Base-by-base conservation (phyloP, 2,329 filamentous ascomycete species). In the Podosphaera fusca region DNA sequence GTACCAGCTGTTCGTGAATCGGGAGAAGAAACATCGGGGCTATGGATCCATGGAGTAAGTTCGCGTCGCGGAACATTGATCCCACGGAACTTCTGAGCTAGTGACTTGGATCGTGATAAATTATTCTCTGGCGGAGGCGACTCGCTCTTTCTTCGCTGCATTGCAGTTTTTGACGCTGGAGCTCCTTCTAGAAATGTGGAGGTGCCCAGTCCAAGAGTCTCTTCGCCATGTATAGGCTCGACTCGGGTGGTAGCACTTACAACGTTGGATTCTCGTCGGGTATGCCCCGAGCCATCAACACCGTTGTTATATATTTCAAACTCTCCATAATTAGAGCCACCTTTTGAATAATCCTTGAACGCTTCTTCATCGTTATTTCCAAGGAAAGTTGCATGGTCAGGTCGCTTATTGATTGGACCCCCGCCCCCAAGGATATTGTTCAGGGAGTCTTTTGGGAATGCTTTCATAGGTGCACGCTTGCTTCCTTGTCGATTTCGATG, bases 181-280 rank as follows among this genome's bases (percentile, higher is more conserved):
- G 92, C 85, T 40, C 92, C 92, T 65, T 98, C 92, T 30, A 98
- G 72, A 74, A 96, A 96, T 1, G 92, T 98, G 38, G 88, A 94
- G 1, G 89, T 95, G 56, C 92, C 92, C 6, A 98, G 72, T 8
- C 92, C 92, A 60, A 86, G 73, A 2, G 80, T 83, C 70, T 94
- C 82, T 57, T 89, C 81, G 21, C 90, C 90, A 63, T 96, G 87
- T 12, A 96, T 77, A 52, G 84, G 78, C 58, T 86, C 81, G 52
- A 80, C 75, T 58, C 80, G 78, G 34, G 76, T 70, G 34, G 76
- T 76, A 0, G 87, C 79, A 65, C 92, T 85, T 64, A 88, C 86
- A 2, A 82, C 71, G 34, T 71, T 70, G 7, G 60, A 49, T 46
- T 64, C 63, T 45, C 50, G 45, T 10, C 61, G 57, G 29, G 67